A percentile compares a stretch with the other conserved stretches of the same genome.
Conservation (phyloP, 2,329 filamentous ascomycete genomes). For the Verticillium alfalfae region DNA sequence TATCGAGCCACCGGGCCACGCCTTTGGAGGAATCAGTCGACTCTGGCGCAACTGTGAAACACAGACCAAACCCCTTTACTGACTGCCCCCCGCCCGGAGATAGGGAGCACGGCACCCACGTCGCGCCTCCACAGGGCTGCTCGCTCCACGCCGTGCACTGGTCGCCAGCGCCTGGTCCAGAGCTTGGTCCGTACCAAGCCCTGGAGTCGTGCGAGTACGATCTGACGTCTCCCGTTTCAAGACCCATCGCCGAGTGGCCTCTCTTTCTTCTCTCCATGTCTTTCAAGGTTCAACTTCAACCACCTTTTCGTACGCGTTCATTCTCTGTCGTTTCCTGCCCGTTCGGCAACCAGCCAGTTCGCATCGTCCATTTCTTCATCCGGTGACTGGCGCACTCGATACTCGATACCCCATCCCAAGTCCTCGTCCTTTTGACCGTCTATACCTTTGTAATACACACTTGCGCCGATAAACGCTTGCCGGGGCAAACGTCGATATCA, state of each 20-base stretch:
- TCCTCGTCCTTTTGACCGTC: slow-evolving; percentile 3
- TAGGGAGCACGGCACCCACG: slow-evolving; percentile 1
- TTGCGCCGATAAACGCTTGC: slow-evolving; percentile 3
- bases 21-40: slow-evolving; percentile 13
- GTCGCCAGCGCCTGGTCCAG: slow-evolving; percentile 11
- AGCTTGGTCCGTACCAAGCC: slow-evolving; percentile 7
- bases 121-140: slow-evolving; percentile 7
- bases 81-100: slow-evolving; percentile 3
- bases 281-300: slow-evolving; percentile 7
- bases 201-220: slow-evolving; percentile 2
- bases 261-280: slow-evolving; percentile 6
- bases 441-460: not conserved
- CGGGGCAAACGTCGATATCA: slow-evolving; percentile 4
- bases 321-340: slow-evolving; percentile 2
- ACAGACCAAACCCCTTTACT: slow-evolving; percentile 2
- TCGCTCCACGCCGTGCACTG: slow-evolving; percentile 2
- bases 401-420: slow-evolving; percentile 3
- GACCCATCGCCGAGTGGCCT: slow-evolving; percentile 7
- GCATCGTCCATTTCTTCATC: slow-evolving; percentile 11
- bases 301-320: slow-evolving; percentile 5
- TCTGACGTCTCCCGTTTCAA: slow-evolving; percentile 22
- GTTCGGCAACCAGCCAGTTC: not conserved
- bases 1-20: slow-evolving; percentile 19
- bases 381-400: slow-evolving; percentile 13
- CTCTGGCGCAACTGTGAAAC: slow-evolving; percentile 41